Evolutionary conservation across 192 early-diverging fungal species (phyloP).

Genomic region (Rhizoclosmatium sp.): DNA sequence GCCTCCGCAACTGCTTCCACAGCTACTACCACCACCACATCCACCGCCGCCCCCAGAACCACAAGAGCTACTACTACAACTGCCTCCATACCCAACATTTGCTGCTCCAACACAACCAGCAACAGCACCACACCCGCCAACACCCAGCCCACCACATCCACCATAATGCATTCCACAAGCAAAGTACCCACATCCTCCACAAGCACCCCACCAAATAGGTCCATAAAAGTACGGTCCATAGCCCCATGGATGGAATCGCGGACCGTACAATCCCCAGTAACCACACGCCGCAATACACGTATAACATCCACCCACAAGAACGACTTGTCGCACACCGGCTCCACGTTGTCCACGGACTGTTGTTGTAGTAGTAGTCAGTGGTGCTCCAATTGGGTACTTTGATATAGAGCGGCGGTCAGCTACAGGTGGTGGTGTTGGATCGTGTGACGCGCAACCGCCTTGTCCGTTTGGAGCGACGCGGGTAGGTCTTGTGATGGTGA

Average conservation of each 20-base stretch:
- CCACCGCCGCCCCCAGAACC: neutral
- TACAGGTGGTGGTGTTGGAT: constrained; percentile 32
- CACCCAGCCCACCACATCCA: neutral
- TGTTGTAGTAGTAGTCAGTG: neutral
- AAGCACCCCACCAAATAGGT: neutral
- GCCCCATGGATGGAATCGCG: neutral
- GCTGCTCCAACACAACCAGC: neutral
- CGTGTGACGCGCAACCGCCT: constrained; percentile 39
- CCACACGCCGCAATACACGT: neutral
- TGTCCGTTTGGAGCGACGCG: neutral
- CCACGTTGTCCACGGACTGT: neutral
- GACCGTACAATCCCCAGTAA: neutral
- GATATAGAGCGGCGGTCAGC: neutral
- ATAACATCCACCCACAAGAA: neutral
- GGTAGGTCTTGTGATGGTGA: neutral
- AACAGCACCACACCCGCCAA: neutral
- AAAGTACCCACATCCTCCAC: neutral
- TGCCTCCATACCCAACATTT: neutral
- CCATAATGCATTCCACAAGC: neutral
- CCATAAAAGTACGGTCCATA: neutral
- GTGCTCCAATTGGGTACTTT: neutral
- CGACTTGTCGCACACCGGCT: neutral
- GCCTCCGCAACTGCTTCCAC: neutral
- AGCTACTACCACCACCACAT: neutral
- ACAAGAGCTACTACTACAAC: neutral